Conservation (phyloP, 169 alveolate genomes). For the Eimeria acervulina region DNA sequence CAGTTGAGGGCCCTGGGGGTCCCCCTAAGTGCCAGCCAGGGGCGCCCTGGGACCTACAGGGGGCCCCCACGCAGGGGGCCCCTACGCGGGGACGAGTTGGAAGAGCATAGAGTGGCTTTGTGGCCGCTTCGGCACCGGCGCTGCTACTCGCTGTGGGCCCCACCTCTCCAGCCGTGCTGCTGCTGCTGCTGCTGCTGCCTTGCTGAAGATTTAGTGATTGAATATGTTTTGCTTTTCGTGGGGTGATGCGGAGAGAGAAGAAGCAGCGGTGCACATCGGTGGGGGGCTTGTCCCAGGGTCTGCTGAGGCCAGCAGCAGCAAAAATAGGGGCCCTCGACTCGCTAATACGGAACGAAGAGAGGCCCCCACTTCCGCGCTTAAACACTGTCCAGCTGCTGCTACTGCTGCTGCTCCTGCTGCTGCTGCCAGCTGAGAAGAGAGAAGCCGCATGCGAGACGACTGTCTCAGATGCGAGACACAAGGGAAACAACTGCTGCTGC, state of each 20-base stretch:
- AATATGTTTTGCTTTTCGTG: neutral
- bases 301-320: neutral
- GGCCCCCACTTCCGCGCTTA: neutral
- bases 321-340: neutral
- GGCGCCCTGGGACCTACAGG: neutral
- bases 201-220: neutral
- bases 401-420: neutral
- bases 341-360: neutral
- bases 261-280: neutral
- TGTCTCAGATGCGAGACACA: neutral
- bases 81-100: neutral
- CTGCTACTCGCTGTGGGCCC: neutral
- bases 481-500: neutral
- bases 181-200: neutral
- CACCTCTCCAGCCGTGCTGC: neutral
- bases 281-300: constrained; percentile 1
- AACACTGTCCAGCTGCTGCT: constrained; percentile 39
- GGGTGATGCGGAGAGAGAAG: neutral
- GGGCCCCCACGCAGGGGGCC: constrained; percentile 31
- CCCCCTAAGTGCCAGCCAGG: neutral
- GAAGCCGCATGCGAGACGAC: neutral
- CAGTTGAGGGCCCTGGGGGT: neutral
- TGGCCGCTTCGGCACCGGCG: neutral
- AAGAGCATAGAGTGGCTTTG: too few species aligned
- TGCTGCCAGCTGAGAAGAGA: neutral